These are phyloP conservation scores for Aspergillus nidulans DNA, from an alignment of 495 filamentous ascomycete genomes.

Conservation along the genomic window DNA sequence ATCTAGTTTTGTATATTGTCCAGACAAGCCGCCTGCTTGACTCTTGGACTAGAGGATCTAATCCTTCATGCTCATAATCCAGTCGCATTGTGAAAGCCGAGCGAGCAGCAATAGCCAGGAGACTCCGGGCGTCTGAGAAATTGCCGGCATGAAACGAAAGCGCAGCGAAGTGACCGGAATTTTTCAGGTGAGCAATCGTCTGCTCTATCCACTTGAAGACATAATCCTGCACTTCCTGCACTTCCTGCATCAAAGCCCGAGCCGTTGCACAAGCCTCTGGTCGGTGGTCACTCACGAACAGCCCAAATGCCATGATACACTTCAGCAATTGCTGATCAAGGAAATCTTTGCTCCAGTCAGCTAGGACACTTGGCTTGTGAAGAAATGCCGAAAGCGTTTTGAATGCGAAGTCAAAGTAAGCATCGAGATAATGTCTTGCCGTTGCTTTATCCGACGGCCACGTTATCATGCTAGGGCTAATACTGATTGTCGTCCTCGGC, in stretches of 20 bases:
- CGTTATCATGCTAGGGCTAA: not conserved
- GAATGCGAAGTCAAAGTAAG: not conserved
- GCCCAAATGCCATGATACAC: not conserved
- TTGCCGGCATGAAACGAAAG: not conserved
- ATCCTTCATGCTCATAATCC: not conserved
- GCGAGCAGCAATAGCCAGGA: not conserved
- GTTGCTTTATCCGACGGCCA: not conserved
- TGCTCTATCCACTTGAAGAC: not conserved
- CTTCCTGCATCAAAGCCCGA: not conserved
- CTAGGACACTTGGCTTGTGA: not conserved
- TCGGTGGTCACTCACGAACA: not conserved
- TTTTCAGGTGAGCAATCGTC: not conserved
- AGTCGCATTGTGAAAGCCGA: constrained; percentile 2
- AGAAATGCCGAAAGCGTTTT: not conserved
- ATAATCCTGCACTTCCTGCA: not conserved
- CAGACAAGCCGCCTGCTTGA: not conserved
- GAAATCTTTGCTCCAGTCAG: not conserved
- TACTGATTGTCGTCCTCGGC: not conserved
- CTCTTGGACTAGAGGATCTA: not conserved
- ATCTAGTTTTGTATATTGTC: not conserved
- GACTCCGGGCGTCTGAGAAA: not conserved
- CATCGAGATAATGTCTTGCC: not conserved
- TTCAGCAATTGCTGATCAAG: not conserved
- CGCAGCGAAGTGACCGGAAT: not conserved
- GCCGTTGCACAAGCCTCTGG: not conserved